Conservation (phyloP, 345 rosid genomes). For the Excoecaria cochinchinensis region DNA sequence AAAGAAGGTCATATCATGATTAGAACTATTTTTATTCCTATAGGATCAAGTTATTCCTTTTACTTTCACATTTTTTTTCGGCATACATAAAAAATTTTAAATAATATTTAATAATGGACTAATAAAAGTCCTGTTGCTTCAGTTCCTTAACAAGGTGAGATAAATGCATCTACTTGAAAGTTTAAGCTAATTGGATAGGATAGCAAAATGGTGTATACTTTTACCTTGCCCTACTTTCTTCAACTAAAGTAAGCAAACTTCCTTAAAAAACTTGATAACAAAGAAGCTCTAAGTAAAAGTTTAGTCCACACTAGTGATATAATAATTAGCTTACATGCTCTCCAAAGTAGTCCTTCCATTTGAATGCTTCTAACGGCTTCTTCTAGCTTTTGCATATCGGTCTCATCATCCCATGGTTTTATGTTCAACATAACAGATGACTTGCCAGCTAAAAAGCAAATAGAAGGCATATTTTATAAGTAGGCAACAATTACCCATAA, state of each 20-base stretch:
- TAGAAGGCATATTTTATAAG: not conserved
- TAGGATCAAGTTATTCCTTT: not conserved
- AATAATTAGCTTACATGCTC: slow-evolving; percentile 58
- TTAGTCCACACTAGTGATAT: not conserved
- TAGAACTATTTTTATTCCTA: not conserved
- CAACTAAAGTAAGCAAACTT: not conserved
- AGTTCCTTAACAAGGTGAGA: too few species aligned
- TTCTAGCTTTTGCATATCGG: slow-evolving; percentile 87
- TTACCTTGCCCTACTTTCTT: too few species aligned
- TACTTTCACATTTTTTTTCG: too few species aligned
- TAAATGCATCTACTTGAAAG: too few species aligned
- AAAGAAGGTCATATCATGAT: not conserved
- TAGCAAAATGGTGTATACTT: too few species aligned
- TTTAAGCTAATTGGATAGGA: too few species aligned
- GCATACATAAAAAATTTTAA: too few species aligned
- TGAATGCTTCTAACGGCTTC: slow-evolving; percentile 65
- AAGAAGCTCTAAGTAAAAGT: not conserved
- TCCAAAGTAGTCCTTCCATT: slow-evolving; percentile 75
- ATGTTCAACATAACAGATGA: slow-evolving; percentile 73
- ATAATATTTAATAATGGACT: too few species aligned
- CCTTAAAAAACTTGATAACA: not conserved
- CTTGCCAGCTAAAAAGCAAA: slow-evolving; percentile 57
- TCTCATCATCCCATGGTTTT: slow-evolving; percentile 93
- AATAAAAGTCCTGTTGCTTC: too few species aligned
- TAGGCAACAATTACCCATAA: not conserved